These are phyloP conservation scores for Phlyctochytrium planicorne DNA, from an alignment of 192 early-diverging fungal genomes.

Conservation along the genomic window DNA sequence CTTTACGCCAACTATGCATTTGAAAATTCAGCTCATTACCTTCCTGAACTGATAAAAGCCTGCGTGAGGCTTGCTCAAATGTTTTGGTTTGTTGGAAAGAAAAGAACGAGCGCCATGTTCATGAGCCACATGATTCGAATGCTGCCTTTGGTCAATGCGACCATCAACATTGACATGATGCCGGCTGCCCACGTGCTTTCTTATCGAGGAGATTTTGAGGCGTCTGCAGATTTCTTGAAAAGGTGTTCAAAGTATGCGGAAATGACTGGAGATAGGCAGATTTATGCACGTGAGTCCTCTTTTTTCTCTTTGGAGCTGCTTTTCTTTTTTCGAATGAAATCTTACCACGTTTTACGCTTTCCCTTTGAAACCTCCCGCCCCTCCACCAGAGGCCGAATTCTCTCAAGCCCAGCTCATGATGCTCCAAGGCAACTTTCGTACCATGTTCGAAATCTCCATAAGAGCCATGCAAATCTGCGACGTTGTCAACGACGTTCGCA, in stretches of 20 bases:
- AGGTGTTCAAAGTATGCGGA: not conserved
- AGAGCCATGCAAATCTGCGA: not conserved
- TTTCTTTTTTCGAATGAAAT: too few relatives aligned
- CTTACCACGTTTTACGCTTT: too few relatives aligned
- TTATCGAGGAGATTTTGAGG: not conserved
- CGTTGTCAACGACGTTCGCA: not conserved
- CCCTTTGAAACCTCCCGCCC: too few relatives aligned
- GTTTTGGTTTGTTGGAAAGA: not conserved
- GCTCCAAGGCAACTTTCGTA: not conserved
- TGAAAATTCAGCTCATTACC: not conserved
- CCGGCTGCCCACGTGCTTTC: not conserved
- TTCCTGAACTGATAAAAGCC: not conserved
- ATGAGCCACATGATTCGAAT: not conserved
- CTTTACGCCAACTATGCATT: not conserved
- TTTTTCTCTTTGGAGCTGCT: too few relatives aligned
- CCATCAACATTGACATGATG: not conserved
- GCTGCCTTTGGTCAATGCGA: not conserved
- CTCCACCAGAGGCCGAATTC: not conserved
- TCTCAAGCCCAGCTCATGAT: not conserved
- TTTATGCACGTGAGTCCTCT: too few relatives aligned
- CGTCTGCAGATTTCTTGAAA: not conserved
- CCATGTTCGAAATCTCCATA: not conserved
- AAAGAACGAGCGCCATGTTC: not conserved
- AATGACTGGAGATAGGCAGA: conserved; percentile 1
- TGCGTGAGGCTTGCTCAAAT: not conserved